A percentile compares a stretch with the other conserved stretches of the same genome.
These are phyloP conservation scores for Pythium oligandrum DNA, from an alignment of 352 stramenopile species.

Conservation along the genomic window DNA sequence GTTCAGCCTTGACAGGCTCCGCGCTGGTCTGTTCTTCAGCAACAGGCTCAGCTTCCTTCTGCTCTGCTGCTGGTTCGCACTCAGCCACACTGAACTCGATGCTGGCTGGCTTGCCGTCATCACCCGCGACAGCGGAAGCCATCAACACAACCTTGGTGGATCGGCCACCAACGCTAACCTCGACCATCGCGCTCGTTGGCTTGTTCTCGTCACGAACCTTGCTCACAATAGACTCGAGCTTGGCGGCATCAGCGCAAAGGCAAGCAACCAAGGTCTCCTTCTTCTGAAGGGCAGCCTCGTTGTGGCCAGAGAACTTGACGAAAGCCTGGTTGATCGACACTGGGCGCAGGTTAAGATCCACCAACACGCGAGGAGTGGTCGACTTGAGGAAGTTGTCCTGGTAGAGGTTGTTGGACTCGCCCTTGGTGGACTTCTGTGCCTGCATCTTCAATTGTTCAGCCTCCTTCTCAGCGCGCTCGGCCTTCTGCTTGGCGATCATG, in stretches of 20 bases:
- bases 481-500: conserved; percentile 21
- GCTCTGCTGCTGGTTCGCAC: not conserved
- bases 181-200: conserved; percentile 34
- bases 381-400: conserved; percentile 54
- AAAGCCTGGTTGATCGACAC: conserved; percentile 65
- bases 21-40: no score
- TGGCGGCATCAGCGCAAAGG: conserved; percentile 37
- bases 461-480: conserved; percentile 9
- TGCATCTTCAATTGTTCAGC: conserved; percentile 52
- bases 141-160: conserved; percentile 31
- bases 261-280: conserved; percentile 48
- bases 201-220: conserved; percentile 39
- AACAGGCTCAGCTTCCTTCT: not conserved
- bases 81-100: conserved; percentile 44
- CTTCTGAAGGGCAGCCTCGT: conserved; percentile 45
- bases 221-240: conserved; percentile 43
- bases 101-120: conserved; percentile 40
- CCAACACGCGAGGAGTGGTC: conserved; percentile 48
- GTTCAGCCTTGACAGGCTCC: no score
- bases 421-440: conserved; percentile 22
- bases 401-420: conserved; percentile 24
- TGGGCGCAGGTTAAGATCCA: conserved; percentile 53
- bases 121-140: conserved; percentile 40
- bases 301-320: conserved; percentile 36
- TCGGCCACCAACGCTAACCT: conserved; percentile 19